phyloP scores from a whole-genome alignment of 345 rosid species.

The Eucalyptus cloeziana region DNA sequence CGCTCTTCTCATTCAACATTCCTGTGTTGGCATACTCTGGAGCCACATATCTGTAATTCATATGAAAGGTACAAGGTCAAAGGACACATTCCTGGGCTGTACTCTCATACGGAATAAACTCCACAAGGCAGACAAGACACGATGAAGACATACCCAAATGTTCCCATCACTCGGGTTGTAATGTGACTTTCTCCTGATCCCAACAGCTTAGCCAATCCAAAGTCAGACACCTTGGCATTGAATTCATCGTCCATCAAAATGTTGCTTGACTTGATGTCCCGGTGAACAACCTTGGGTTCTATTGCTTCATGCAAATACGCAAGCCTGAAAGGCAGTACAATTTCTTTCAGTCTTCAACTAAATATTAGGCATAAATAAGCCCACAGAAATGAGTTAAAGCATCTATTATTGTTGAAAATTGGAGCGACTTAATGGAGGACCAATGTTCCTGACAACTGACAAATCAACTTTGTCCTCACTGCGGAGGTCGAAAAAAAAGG shows the following conservation, averaged over 20 bases:
- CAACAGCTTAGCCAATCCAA: conserved; percentile 93
- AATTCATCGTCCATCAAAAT: conserved; percentile 80
- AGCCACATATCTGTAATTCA: conserved; percentile 74
- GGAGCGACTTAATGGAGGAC: background rate
- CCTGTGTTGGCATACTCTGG: conserved; percentile 96
- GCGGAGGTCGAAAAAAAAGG: background rate
- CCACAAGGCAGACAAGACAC: background rate
- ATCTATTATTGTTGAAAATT: background rate
- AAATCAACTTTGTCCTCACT: background rate
- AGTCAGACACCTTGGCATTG: conserved; percentile 92
- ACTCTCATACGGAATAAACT: background rate
- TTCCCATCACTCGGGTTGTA: conserved; percentile 97
- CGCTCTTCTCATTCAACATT: conserved; percentile 92
- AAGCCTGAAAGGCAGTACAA: conserved; percentile 40
- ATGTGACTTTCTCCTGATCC: conserved; percentile 88
- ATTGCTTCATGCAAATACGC: conserved; percentile 97
- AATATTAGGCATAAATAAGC: background rate
- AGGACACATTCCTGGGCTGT: background rate
- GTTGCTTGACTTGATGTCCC: conserved; percentile 96
- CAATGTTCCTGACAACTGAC: background rate
- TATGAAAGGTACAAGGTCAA: background rate
- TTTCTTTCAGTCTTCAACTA: background rate
- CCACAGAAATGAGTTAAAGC: background rate
- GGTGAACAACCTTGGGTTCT: conserved; percentile 93
- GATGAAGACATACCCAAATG: conserved; percentile 66